Conservation (phyloP, 768 basidiomycete genomes). For the Calocybe gangraenosa region DNA sequence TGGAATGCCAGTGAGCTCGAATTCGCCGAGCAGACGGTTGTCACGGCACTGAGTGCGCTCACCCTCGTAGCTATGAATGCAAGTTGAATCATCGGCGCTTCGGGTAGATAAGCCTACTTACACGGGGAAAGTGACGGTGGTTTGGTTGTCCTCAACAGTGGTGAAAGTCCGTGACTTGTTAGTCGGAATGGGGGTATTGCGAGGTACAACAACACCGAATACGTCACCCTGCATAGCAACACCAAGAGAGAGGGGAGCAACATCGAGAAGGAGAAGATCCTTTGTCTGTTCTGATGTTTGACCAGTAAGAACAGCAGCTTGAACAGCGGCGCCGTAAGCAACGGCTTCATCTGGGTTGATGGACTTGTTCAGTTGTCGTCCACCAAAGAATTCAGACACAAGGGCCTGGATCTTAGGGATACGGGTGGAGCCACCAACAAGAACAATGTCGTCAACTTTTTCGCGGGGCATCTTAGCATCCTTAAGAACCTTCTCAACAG, state of each 20-base stretch:
- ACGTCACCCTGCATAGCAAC: constrained; percentile 99
- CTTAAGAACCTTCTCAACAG: constrained; percentile 98
- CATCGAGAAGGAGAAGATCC: constrained; percentile 97
- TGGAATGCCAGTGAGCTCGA: constrained; percentile 98
- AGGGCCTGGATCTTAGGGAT: constrained; percentile 99
- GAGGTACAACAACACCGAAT: constrained; percentile 98
- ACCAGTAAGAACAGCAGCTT: constrained; percentile 97
- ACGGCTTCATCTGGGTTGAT: constrained; percentile 99
- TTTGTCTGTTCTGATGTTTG: constrained; percentile 99
- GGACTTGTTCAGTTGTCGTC: constrained; percentile 98
- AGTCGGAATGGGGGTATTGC: constrained; percentile 99
- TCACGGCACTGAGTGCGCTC: constrained; percentile 99
- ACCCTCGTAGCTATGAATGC: constrained; percentile 77
- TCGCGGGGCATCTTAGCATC: constrained; percentile 97
- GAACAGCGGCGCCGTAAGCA: constrained; percentile 99
- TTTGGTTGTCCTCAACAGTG: constrained; percentile 99
- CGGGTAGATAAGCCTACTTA: constrained; percentile 28
- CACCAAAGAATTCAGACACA: constrained; percentile 98
- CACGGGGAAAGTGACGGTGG: constrained; percentile 99
- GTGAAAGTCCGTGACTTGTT: constrained; percentile 99
- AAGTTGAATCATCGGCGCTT: constrained; percentile 9
- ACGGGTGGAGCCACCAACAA: constrained; percentile 99
- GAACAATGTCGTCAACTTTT: constrained; percentile 98
- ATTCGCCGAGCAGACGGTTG: constrained; percentile 98
- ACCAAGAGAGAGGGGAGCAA: constrained; percentile 97